phyloP scores from a whole-genome alignment of 768 basidiomycete genomes.

The Leccinum longicurvipes region DNA sequence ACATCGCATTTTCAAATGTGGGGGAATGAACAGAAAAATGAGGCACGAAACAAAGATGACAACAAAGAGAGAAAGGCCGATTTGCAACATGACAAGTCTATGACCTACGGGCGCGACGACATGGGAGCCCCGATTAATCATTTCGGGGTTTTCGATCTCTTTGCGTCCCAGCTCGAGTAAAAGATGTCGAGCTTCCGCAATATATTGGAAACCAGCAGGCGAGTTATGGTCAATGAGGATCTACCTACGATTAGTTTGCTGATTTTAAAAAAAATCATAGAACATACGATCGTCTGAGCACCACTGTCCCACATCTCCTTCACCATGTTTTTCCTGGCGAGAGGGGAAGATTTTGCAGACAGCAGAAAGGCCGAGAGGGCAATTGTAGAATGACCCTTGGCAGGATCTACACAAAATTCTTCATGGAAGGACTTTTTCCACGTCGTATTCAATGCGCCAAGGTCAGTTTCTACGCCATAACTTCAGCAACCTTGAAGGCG shows the following conservation, averaged over 20 bases:
- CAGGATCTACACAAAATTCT: conserved; percentile 39
- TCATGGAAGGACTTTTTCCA: conserved; percentile 61
- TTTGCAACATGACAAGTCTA: not conserved
- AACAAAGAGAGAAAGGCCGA: not conserved
- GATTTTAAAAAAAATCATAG: not conserved
- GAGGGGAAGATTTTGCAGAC: conserved; percentile 60
- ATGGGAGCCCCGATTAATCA: conserved; percentile 56
- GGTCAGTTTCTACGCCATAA: conserved; percentile 41
- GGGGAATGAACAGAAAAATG: conserved; percentile 7
- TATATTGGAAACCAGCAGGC: conserved; percentile 66
- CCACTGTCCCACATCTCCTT: conserved; percentile 92
- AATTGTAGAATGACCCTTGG: conserved; percentile 50
- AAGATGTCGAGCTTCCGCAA: conserved; percentile 75
- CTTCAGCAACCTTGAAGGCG: conserved; percentile 11
- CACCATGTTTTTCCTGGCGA: conserved; percentile 63
- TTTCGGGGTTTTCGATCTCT: conserved; percentile 49
- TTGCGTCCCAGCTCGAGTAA: conserved; percentile 62
- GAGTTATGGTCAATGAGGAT: conserved; percentile 85
- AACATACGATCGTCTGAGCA: conserved; percentile 69
- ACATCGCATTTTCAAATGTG: conserved; percentile 16
- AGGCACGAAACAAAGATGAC: not conserved
- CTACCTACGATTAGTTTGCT: conserved; percentile 37
- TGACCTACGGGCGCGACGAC: conserved; percentile 85
- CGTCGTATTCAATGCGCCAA: conserved; percentile 41
- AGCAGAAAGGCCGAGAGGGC: conserved; percentile 87